phyloP scores from a whole-genome alignment of 2,329 filamentous ascomycete genomes.

The Aspergillus unguis region DNA sequence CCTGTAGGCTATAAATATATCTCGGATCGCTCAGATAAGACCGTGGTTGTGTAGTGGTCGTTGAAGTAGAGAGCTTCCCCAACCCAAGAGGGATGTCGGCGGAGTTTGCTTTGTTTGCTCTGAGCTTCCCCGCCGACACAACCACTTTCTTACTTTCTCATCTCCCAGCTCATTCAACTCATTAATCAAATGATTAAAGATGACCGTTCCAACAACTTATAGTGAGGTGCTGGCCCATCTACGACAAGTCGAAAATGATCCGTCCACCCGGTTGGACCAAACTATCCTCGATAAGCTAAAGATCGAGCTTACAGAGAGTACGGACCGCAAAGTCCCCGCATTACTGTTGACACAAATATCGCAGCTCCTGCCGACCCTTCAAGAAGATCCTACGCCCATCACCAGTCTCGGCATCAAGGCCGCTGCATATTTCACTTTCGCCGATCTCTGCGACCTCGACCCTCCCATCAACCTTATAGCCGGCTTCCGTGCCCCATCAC shows the following conservation, averaged over 20 bases:
- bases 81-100: constrained; percentile 20
- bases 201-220: constrained; percentile 37
- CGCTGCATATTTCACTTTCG: constrained; percentile 48
- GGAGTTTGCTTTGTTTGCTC: constrained; percentile 33
- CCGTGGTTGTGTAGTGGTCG: background rate
- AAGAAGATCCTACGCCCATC: constrained; percentile 57
- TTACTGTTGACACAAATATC: constrained; percentile 48
- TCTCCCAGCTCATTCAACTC: background rate
- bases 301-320: constrained; percentile 40
- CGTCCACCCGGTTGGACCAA: constrained; percentile 46
- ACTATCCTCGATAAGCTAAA: constrained; percentile 51
- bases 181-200: constrained; percentile 14
- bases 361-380: constrained; percentile 50
- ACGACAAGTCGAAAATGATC: constrained; percentile 42
- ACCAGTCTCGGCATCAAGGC: constrained; percentile 53
- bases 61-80: background rate
- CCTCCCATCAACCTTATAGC: constrained; percentile 53
- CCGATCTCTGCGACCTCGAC: constrained; percentile 47
- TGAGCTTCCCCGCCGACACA: constrained; percentile 22
- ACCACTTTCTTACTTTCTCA: background rate
- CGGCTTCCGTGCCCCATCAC: constrained; percentile 51
- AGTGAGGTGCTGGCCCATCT: constrained; percentile 42
- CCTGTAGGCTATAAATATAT: background rate
- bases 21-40: background rate
- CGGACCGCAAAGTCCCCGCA: constrained; percentile 36